Evolutionary conservation across 1,139 yeast species (phyloP).

Genomic region (Nadsonia commutata): DNA sequence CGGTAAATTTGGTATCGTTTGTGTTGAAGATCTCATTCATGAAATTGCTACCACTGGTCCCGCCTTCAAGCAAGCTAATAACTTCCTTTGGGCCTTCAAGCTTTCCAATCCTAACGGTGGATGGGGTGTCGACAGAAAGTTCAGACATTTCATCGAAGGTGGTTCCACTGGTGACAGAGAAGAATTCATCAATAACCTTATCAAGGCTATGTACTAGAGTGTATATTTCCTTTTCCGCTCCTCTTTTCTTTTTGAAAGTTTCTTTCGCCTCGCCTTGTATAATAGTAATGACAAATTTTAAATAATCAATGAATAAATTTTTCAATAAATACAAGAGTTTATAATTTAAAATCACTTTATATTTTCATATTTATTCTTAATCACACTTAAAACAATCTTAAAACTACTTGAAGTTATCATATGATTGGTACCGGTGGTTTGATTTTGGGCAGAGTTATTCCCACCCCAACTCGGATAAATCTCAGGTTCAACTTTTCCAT

Average conservation of each 20-base stretch:
- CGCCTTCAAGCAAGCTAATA: slow-evolving; percentile 99
- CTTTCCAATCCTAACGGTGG: slow-evolving; percentile 99
- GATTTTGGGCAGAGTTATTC: too few species aligned
- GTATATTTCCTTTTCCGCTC: background rate
- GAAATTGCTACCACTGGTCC: slow-evolving; percentile 98
- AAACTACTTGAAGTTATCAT: too few species aligned
- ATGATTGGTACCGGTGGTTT: too few species aligned
- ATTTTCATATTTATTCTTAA: too few species aligned
- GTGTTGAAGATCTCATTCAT: slow-evolving; percentile 96
- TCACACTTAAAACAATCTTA: too few species aligned
- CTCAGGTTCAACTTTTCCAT: too few species aligned
- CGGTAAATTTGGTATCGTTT: slow-evolving; percentile 94
- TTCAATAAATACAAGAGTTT: slow-evolving; percentile 23
- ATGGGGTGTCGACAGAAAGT: slow-evolving; percentile 98
- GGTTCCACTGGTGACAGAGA: slow-evolving; percentile 99
- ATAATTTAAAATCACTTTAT: too few species aligned
- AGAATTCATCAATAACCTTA: slow-evolving; percentile 91
- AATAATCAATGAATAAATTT: too few species aligned
- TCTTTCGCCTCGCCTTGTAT: background rate
- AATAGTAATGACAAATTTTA: background rate
- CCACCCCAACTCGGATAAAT: too few species aligned
- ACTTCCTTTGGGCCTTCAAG: slow-evolving; percentile 99
- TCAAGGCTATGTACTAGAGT: slow-evolving; percentile 79
- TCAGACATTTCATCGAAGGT: slow-evolving; percentile 99
- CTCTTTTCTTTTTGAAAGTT: background rate